Base-by-base conservation (phyloP, 2,329 filamentous ascomycete species). In the Curvularia sp. region DNA sequence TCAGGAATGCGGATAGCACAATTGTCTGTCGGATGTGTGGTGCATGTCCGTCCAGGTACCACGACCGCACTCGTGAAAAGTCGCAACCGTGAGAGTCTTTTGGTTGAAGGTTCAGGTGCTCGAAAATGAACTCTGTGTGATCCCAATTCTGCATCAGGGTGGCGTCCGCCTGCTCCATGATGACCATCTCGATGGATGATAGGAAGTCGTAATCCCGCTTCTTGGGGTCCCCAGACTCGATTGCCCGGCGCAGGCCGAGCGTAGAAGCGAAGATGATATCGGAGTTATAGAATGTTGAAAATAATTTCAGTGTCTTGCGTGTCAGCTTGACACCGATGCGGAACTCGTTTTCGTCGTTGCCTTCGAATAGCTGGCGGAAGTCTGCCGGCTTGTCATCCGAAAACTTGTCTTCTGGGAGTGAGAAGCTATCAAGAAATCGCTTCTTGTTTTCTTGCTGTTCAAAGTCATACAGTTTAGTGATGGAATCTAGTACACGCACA, bases 101-200 rank as follows among this genome's bases (percentile, higher is more conserved):
- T 36, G 95, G 94, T 70, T 96, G 92, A 21, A 90, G 83, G 75
- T 99, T 99, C 61, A 99, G 85, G 75, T 97, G 92, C 62, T 92
- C 88, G 72, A 98, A 93, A 68, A 97, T 90, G 74, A 91, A 91
- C 75, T 96, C 91, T 60, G 97, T 86, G 74, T 99, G 94, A 71
- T 97, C 93, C 93, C 94, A 98, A 76, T 97, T 98, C 77, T 99
- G 95, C 93, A 97, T 97, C 8, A 96, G 86, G 41, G 97, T 85
- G 0, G 93, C 93, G 77, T 98, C 93, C 12, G 92, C 90, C 78
- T 98, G 93, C 75, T 99, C 95, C 60, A 97, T 84, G 46, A 98
- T 83, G 30, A 95, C 88, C 50, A 99, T 79, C 78, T 99, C 95
- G 69, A 99, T 91, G 1, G 94, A 98, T 56, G 91, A 94, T 13